Conservation (phyloP, 2,329 filamentous ascomycete species). For the Pseudogymnoascus sp. region DNA sequence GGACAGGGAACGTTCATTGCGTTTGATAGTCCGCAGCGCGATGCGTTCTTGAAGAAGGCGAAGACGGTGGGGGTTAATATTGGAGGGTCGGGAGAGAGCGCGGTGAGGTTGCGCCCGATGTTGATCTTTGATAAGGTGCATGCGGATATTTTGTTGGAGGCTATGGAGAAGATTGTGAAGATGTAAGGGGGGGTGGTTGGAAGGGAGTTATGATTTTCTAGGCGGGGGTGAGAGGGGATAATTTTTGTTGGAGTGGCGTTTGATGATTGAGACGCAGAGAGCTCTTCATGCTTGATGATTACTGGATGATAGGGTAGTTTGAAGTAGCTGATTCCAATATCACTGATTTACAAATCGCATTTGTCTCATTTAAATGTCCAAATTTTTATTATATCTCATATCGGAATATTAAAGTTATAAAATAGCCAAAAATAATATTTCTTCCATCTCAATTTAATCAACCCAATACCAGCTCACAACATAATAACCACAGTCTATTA, state of each 20-base stretch:
- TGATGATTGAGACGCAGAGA: not conserved
- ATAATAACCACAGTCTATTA: too few species aligned
- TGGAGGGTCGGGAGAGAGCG: conserved; percentile 64
- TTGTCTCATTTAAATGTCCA: not conserved
- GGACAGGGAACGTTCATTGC: conserved; percentile 74
- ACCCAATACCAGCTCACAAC: too few species aligned
- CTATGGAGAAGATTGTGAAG: conserved; percentile 54
- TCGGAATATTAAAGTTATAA: too few species aligned
- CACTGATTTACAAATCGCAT: not conserved
- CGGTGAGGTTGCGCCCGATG: conserved; percentile 72
- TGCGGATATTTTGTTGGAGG: conserved; percentile 75
- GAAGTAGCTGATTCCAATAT: not conserved
- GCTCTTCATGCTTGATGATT: not conserved
- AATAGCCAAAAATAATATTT: too few species aligned
- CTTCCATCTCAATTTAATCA: too few species aligned
- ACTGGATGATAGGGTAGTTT: not conserved
- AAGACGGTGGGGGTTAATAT: conserved; percentile 71
- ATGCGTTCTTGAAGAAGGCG: conserved; percentile 63
- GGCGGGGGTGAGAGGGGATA: too few species aligned
- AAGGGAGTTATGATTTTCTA: conserved; percentile 5
- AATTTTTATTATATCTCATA: not conserved
- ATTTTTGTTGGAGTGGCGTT: not conserved
- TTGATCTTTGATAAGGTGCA: conserved; percentile 83
- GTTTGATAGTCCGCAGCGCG: conserved; percentile 66
- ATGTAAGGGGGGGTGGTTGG: conserved; percentile 18